These are phyloP conservation scores for Schoenoplectus tabernaemontani DNA, from an alignment of 202 grass and related monocot genomes.

Conservation along the genomic window DNA sequence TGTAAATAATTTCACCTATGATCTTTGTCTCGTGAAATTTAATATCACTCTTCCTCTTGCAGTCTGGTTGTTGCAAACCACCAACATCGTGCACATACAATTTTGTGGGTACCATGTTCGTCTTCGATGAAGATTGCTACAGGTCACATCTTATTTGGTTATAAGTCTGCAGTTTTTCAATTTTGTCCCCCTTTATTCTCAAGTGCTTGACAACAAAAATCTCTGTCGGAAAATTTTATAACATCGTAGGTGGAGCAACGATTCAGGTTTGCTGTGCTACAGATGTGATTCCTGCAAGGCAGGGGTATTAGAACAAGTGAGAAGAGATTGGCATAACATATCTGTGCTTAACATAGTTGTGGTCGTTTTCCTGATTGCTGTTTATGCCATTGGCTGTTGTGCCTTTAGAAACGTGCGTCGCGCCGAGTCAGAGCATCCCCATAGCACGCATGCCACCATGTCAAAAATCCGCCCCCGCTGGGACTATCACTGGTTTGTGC, in stretches of 20 bases:
- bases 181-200: neutral
- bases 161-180: neutral
- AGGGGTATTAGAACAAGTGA: constrained; percentile 35
- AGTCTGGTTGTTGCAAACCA: constrained; percentile 47
- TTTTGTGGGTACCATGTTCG: neutral
- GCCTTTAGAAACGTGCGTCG: constrained; percentile 40
- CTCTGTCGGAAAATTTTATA: too few relatives aligned
- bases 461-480: constrained; percentile 30
- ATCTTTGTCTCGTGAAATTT: neutral
- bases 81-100: constrained; percentile 36
- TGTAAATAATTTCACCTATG: neutral
- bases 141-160: neutral
- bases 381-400: constrained; percentile 32
- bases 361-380: constrained; percentile 34
- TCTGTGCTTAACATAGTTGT: constrained; percentile 39
- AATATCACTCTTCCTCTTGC: neutral
- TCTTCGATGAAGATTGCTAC: constrained; percentile 40
- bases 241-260: constrained; percentile 31
- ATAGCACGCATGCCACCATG: constrained; percentile 26
- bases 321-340: constrained; percentile 43
- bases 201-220: neutral
- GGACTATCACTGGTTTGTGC: constrained; percentile 35
- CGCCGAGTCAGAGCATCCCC: constrained; percentile 23
- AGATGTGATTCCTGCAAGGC: constrained; percentile 41
- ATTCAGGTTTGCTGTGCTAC: constrained; percentile 30